Percentiles rank a stretch among this genome's conserved stretches.
Conservation (phyloP, 768 basidiomycete species). For the Coprinellus aureogranulatus region DNA sequence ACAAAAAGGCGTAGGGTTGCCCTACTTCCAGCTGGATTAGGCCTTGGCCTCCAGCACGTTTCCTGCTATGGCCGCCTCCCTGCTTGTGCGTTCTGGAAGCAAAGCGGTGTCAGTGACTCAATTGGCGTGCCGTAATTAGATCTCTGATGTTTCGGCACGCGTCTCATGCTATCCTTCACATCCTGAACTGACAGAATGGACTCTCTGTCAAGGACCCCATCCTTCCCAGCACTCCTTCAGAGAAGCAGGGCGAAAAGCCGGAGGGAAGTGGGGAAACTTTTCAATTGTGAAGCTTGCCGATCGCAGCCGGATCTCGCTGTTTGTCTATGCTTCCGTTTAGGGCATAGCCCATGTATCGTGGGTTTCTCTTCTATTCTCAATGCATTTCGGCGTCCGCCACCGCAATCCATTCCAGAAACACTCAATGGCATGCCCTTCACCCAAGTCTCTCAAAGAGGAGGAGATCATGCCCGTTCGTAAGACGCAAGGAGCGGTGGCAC, state of each 20-base stretch:
- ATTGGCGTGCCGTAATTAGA: background rate
- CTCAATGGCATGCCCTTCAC: background rate
- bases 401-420: background rate
- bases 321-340: constrained; percentile 2
- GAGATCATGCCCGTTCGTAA: background rate
- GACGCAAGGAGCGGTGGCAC: background rate
- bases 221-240: background rate
- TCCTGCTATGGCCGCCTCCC: background rate
- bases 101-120: background rate
- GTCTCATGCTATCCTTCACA: background rate
- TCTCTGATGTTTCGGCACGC: background rate
- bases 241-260: background rate
- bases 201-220: background rate
- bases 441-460: background rate
- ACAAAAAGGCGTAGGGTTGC: background rate
- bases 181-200: background rate
- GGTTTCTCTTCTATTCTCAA: background rate
- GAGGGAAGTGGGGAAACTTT: background rate
- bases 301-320: constrained; percentile 4
- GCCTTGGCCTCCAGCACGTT: background rate
- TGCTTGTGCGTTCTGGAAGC: background rate
- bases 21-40: background rate
- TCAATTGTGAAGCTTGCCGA: background rate
- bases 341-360: background rate
- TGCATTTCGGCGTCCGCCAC: background rate